A percentile compares a stretch with the other conserved stretches of the same genome.
Evolutionary conservation across 2,329 filamentous ascomycete species (phyloP).

Genomic region (Chrysoporthe austroafricana): DNA sequence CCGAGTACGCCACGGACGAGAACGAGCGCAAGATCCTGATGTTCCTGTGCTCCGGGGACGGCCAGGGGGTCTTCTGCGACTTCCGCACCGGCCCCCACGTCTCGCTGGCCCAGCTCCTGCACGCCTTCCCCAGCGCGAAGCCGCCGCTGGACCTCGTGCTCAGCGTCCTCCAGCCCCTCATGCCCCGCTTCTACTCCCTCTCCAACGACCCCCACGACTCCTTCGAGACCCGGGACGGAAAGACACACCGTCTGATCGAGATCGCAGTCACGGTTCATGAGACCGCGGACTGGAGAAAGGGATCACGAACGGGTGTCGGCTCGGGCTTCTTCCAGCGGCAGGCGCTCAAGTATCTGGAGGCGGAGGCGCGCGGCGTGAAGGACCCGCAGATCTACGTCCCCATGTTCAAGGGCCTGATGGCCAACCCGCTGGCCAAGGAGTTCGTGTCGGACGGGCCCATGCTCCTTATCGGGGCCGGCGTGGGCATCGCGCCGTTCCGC

Average conservation of each 20-base stretch:
- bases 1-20: slow-evolving; percentile 77
- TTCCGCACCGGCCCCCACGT: slow-evolving; percentile 88
- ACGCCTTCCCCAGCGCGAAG: slow-evolving; percentile 89
- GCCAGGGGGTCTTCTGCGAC: slow-evolving; percentile 91
- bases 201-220: slow-evolving; percentile 91
- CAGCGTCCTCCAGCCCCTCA: slow-evolving; percentile 80
- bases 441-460: slow-evolving; percentile 95
- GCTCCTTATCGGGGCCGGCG: slow-evolving; percentile 94
- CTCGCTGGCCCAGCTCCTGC: slow-evolving; percentile 81
- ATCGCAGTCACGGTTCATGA: slow-evolving; percentile 97
- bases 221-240: slow-evolving; percentile 68
- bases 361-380: slow-evolving; percentile 63
- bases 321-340: slow-evolving; percentile 93
- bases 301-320: slow-evolving; percentile 79
- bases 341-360: slow-evolving; percentile 71
- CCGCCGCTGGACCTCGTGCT: slow-evolving; percentile 84
- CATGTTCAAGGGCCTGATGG: slow-evolving; percentile 99
- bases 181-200: slow-evolving; percentile 98
- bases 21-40: slow-evolving; percentile 88
- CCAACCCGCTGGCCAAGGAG: slow-evolving; percentile 89
- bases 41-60: slow-evolving; percentile 86
- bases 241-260: slow-evolving; percentile 82
- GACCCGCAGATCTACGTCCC: slow-evolving; percentile 74
- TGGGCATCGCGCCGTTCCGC: slow-evolving; percentile 95
- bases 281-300: slow-evolving; percentile 74